These are phyloP conservation scores for Gautieria morchelliformis DNA, from an alignment of 768 basidiomycete genomes.

Conservation along the genomic window DNA sequence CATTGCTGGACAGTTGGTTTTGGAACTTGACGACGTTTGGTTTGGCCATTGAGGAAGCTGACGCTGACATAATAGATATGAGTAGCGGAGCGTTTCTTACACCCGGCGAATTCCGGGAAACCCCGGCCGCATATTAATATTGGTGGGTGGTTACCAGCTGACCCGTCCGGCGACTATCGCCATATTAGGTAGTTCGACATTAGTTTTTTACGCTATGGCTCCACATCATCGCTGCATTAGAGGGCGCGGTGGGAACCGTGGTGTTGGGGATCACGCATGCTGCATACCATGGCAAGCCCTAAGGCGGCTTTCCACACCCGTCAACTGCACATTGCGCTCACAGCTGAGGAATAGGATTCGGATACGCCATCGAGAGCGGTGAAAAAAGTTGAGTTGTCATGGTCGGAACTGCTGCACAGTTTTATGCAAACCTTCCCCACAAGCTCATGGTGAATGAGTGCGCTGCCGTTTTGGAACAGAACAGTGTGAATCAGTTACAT, in stretches of 20 bases:
- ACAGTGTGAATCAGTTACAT: background rate
- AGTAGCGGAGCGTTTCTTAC: too few species aligned
- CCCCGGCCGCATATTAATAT: too few species aligned
- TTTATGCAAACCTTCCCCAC: slow-evolving; percentile 72
- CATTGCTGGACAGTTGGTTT: slow-evolving; percentile 44
- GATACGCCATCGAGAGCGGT: slow-evolving; percentile 49
- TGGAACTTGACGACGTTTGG: slow-evolving; percentile 47
- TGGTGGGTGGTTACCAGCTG: too few species aligned
- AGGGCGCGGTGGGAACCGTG: background rate
- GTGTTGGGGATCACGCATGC: background rate
- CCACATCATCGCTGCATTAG: too few species aligned
- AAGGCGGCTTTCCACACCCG: slow-evolving; percentile 76
- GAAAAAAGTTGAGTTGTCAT: slow-evolving; percentile 45
- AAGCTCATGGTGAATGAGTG: slow-evolving; percentile 17
- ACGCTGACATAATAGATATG: background rate
- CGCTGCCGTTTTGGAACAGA: background rate
- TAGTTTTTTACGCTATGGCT: too few species aligned
- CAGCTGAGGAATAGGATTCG: slow-evolving; percentile 66
- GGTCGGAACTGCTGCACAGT: slow-evolving; percentile 76
- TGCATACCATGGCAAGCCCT: slow-evolving; percentile 14
- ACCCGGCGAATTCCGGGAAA: too few species aligned
- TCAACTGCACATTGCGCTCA: slow-evolving; percentile 61
- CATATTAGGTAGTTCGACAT: too few species aligned
- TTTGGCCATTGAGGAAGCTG: slow-evolving; percentile 1
- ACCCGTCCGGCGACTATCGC: too few species aligned